Evolutionary conservation across 2,329 filamentous ascomycete genomes (phyloP).

Genomic region (Penicillium thymicola): DNA sequence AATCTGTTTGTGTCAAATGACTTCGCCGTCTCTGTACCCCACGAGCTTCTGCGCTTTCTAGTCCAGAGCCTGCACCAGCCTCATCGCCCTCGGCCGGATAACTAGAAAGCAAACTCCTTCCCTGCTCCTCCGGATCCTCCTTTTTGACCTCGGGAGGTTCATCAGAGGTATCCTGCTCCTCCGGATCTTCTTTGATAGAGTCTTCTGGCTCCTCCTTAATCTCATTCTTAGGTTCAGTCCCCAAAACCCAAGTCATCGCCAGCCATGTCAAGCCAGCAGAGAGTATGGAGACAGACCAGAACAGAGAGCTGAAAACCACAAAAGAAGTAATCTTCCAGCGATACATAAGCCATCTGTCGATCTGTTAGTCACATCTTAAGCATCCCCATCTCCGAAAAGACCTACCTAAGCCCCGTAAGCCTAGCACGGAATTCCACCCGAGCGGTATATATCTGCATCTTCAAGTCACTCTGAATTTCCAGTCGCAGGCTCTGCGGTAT

Average conservation of each 20-base stretch:
- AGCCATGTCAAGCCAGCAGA: constrained; percentile 66
- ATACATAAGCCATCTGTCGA: constrained; percentile 74
- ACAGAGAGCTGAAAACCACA: constrained; percentile 63
- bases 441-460: constrained; percentile 73
- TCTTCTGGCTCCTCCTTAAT: constrained; percentile 30
- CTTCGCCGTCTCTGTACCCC: constrained; percentile 36
- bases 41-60: constrained; percentile 32
- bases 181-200: constrained; percentile 16
- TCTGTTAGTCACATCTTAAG: constrained; percentile 17
- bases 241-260: constrained; percentile 47
- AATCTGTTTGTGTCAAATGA: constrained; percentile 21
- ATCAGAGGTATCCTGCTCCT: constrained; percentile 8
- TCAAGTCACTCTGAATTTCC: constrained; percentile 67
- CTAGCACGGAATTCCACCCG: constrained; percentile 68
- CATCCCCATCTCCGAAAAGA: not conserved
- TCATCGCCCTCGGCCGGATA: constrained; percentile 32
- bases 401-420: constrained; percentile 66
- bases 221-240: constrained; percentile 23
- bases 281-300: constrained; percentile 73
- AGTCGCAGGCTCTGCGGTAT: constrained; percentile 55
- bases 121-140: constrained; percentile 22
- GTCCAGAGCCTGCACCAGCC: constrained; percentile 55
- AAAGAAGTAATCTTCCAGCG: constrained; percentile 71
- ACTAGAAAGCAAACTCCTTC: constrained; percentile 17
- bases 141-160: constrained; percentile 30